Evolutionary conservation across 805 yeast genomes (phyloP).

Genomic region (Maudiozyma barnettii): DNA sequence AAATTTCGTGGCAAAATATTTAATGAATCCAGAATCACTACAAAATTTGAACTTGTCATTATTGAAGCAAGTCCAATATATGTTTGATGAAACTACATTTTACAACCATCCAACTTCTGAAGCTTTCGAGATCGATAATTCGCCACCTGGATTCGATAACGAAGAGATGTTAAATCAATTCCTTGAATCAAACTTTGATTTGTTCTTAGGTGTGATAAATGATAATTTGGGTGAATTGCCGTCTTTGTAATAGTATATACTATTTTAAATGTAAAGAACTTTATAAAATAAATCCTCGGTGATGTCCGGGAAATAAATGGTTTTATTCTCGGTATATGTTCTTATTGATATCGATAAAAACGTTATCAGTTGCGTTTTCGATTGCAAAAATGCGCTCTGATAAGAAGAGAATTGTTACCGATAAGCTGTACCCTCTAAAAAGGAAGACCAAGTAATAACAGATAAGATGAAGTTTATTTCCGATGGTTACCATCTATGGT

Average conservation of each 20-base stretch:
- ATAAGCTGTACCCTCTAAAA: too few species aligned
- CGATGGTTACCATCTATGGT: too few species aligned
- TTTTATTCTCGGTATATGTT: too few species aligned
- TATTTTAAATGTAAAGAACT: too few species aligned
- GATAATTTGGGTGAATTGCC: constrained; percentile 14
- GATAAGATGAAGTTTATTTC: too few species aligned
- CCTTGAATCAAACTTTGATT: constrained; percentile 10
- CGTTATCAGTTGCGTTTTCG: too few species aligned
- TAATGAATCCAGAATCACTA: constrained; percentile 8
- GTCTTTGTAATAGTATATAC: background rate
- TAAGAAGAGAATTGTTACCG: too few species aligned
- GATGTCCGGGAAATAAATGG: too few species aligned
- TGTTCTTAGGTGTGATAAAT: constrained; percentile 11
- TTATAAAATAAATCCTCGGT: too few species aligned
- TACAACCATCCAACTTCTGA: background rate
- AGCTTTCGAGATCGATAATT: background rate
- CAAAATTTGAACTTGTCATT: constrained; percentile 3
- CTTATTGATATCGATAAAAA: too few species aligned
- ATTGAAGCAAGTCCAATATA: constrained; percentile 3
- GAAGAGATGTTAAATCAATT: constrained; percentile 10
- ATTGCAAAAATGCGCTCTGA: too few species aligned
- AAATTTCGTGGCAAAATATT: constrained; percentile 5
- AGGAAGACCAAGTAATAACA: too few species aligned
- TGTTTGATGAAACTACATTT: constrained; percentile 3
- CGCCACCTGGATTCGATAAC: background rate